These are phyloP conservation scores for Saccharomyces hybrid DNA, from an alignment of 1,139 yeast genomes.

Conservation along the genomic window DNA sequence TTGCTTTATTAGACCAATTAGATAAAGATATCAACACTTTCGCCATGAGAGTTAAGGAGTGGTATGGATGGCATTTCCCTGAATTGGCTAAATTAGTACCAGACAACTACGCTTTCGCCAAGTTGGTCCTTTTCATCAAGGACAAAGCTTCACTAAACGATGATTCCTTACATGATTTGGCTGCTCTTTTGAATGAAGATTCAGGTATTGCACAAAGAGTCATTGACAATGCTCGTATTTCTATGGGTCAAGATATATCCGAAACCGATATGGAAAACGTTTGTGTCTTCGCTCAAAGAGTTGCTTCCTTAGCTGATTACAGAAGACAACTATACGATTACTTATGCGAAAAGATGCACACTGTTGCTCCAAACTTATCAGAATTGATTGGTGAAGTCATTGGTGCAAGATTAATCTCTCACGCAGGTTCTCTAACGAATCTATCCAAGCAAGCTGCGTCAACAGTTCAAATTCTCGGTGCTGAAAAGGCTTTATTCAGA, in stretches of 20 bases:
- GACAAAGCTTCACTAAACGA: constrained; percentile 81
- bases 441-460: constrained; percentile 98
- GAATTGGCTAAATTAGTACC: constrained; percentile 93
- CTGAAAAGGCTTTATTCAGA: constrained; percentile 97
- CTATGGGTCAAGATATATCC: constrained; percentile 98
- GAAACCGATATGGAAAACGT: constrained; percentile 91
- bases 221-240: constrained; percentile 85
- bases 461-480: constrained; percentile 96
- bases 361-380: constrained; percentile 95
- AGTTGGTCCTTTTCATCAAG: constrained; percentile 70
- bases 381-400: constrained; percentile 97
- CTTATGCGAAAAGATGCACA: constrained; percentile 91
- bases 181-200: constrained; percentile 85
- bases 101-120: constrained; percentile 86
- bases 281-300: constrained; percentile 86
- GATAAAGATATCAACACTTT: constrained; percentile 96
- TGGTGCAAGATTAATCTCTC: constrained; percentile 96
- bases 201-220: constrained; percentile 90
- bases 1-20: constrained; percentile 90
- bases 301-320: constrained; percentile 87
- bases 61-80: constrained; percentile 99
- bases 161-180: constrained; percentile 81
- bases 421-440: constrained; percentile 94
- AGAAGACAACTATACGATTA: constrained; percentile 82
- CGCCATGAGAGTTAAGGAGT: constrained; percentile 98